These are phyloP conservation scores for Sporothrix sp. DNA, from an alignment of 2,329 filamentous ascomycete genomes.

Conservation along the genomic window DNA sequence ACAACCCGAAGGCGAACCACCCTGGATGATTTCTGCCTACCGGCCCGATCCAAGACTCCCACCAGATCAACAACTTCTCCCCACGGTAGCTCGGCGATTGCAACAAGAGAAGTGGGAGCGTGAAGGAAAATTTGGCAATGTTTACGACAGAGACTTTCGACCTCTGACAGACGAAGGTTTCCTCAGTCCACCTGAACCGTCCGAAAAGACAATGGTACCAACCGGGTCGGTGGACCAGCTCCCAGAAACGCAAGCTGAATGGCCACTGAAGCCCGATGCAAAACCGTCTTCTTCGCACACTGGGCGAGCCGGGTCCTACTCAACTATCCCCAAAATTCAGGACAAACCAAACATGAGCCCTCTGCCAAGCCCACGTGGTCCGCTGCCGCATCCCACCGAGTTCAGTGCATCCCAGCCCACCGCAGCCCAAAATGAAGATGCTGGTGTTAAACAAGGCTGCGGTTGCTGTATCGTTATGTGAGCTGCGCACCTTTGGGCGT, in stretches of 20 bases:
- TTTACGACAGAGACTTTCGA: constrained; percentile 81
- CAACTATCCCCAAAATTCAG: constrained; percentile 52
- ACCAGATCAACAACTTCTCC: constrained; percentile 89
- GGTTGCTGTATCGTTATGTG: constrained; percentile 71
- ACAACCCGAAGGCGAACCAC: constrained; percentile 84
- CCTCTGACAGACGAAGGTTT: constrained; percentile 62
- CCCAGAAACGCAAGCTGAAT: constrained; percentile 30
- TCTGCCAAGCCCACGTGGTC: constrained; percentile 37
- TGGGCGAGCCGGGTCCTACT: constrained; percentile 43
- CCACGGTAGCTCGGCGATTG: constrained; percentile 81
- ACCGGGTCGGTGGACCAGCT: constrained; percentile 14
- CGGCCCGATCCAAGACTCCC: constrained; percentile 90
- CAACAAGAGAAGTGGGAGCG: constrained; percentile 94
- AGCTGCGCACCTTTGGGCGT: constrained; percentile 22
- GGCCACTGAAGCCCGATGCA: constrained; percentile 46
- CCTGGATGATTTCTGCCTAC: constrained; percentile 91
- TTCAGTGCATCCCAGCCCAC: constrained; percentile 40
- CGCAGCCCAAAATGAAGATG: constrained; percentile 40
- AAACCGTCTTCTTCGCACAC: constrained; percentile 40
- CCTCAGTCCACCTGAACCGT: constrained; percentile 34
- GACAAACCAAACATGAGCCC: constrained; percentile 33
- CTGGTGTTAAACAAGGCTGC: constrained; percentile 46
- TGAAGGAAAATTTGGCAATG: constrained; percentile 74
- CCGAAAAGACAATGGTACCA: constrained; percentile 21
- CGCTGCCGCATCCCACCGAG: constrained; percentile 32